phyloP scores from a whole-genome alignment of 78 protist genomes.

The Guillardia theta region DNA sequence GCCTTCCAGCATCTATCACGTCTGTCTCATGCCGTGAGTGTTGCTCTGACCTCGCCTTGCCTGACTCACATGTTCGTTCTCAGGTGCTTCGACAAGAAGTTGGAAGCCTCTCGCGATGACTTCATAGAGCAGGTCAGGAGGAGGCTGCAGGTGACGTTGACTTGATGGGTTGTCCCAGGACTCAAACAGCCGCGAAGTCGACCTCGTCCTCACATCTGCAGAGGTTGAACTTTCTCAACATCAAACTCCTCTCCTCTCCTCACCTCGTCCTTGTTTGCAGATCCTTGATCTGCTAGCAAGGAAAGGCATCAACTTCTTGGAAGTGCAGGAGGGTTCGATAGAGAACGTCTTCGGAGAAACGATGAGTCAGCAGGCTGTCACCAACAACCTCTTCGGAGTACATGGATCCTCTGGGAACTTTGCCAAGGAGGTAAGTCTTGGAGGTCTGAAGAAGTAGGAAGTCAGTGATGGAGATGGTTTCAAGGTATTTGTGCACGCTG shows the following conservation, averaged over 20 bases:
- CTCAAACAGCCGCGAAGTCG: conserved; percentile 55
- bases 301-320: too few species aligned
- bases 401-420: too few species aligned
- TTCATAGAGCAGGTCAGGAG: conserved; percentile 14
- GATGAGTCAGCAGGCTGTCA: too few species aligned
- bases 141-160: not conserved
- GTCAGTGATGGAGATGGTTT: too few species aligned
- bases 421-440: too few species aligned
- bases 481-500: too few species aligned
- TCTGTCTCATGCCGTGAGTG: conserved; percentile 86
- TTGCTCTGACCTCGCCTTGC: not conserved
- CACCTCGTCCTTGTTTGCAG: not conserved
- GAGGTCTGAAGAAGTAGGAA: too few species aligned
- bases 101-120: conserved; percentile 86
- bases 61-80: conserved; percentile 79
- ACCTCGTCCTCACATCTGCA: conserved; percentile 63
- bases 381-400: too few species aligned
- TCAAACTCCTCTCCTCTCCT: conserved; percentile 34
- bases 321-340: too few species aligned
- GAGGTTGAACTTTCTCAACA: conserved; percentile 75
- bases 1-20: conserved; percentile 57
- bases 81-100: conserved; percentile 94
- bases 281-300: too few species aligned
- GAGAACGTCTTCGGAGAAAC: too few species aligned
- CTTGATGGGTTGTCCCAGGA: not conserved